Evolutionary conservation across 2,329 filamentous ascomycete genomes (phyloP).

Genomic region (Chrysoporthe cubensis): DNA sequence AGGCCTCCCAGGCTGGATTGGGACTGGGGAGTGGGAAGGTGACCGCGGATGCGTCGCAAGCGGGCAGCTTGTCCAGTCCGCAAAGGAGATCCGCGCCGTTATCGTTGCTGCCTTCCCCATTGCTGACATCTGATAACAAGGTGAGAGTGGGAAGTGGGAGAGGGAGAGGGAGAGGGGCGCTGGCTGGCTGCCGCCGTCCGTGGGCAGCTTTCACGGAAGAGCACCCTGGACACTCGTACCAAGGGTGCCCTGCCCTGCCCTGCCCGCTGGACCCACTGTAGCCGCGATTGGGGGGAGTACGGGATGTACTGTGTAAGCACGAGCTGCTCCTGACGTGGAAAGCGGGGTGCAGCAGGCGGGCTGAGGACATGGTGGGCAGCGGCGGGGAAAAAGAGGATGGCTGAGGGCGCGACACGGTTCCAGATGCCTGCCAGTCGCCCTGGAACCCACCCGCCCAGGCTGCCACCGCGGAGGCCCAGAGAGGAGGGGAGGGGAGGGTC

Average conservation of each 20-base stretch:
- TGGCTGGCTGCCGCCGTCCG: background rate
- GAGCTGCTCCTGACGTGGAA: conserved; percentile 2
- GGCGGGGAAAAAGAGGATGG: conserved; percentile 7
- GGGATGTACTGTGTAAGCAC: background rate
- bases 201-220: background rate
- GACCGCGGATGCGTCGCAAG: conserved; percentile 7
- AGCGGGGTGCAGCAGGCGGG: conserved; percentile 17
- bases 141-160: background rate
- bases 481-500: background rate
- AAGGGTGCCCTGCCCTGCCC: background rate
- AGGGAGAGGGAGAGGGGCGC: too few relatives aligned
- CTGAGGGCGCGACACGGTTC: background rate
- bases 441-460: background rate
- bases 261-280: conserved; percentile 1
- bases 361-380: background rate
- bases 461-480: background rate
- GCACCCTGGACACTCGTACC: conserved; percentile 4
- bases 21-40: background rate
- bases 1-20: conserved; percentile 2
- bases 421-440: too few relatives aligned
- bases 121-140: background rate
- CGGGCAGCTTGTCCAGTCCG: background rate
- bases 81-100: background rate
- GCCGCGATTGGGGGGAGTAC: background rate
- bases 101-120: background rate